Percentiles rank a stretch among this genome's conserved stretches.
Conservation (phyloP, 139 green algal genomes). For the Pleodorina starrii region DNA sequence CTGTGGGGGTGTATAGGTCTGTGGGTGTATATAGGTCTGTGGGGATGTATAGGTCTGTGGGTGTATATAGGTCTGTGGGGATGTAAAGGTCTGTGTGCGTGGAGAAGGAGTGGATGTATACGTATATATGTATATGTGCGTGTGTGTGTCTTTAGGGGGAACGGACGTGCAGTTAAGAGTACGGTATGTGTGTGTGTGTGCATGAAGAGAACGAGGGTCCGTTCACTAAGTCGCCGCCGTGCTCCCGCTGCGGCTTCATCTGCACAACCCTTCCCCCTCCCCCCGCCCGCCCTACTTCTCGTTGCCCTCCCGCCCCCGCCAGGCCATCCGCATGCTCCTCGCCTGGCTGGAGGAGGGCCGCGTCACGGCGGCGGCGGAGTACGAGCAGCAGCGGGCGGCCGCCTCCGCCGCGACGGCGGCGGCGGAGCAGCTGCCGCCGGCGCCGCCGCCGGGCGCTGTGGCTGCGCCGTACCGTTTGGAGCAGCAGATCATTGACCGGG, state of each 20-base stretch:
- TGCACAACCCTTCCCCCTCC: no score
- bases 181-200: no score
- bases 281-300: neutral
- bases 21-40: neutral
- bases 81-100: neutral
- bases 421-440: neutral
- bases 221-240: no score
- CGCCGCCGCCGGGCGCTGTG: neutral
- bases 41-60: neutral
- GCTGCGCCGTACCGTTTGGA: conserved; percentile 18
- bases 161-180: no score
- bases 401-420: neutral
- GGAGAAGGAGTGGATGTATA: no score
- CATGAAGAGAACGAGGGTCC: no score
- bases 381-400: neutral
- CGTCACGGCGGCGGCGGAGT: neutral
- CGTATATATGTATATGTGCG: no score
- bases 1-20: neutral
- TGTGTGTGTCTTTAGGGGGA: no score
- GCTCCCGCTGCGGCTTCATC: no score
- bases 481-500: conserved; percentile 20
- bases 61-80: neutral
- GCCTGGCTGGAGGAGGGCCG: conserved; percentile 23
- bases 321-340: conserved; percentile 17
- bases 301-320: no score